Evolutionary conservation across 2,329 filamentous ascomycete species (phyloP).

Genomic region (Mycogone perniciosa): DNA sequence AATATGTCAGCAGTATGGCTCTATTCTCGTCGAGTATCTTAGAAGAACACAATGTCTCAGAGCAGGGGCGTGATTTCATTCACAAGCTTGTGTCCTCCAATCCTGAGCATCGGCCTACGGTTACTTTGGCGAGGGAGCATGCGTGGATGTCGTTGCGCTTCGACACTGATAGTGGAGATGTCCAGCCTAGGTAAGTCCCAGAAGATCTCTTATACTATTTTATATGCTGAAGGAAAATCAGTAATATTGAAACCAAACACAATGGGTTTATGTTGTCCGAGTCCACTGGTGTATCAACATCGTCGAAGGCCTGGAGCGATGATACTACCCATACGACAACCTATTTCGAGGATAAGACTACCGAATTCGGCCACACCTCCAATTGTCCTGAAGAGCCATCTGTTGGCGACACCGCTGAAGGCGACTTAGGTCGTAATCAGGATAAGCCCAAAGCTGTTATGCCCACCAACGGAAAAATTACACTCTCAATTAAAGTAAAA

Average conservation of each 20-base stretch:
- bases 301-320: slow-evolving; percentile 2
- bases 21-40: background rate
- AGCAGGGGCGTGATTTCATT: background rate
- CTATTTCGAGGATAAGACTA: no score
- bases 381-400: background rate
- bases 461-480: no score
- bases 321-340: background rate
- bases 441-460: no score
- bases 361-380: background rate
- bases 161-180: background rate
- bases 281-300: background rate
- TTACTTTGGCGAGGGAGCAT: background rate
- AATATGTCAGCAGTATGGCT: background rate
- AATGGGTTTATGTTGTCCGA: background rate
- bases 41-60: background rate
- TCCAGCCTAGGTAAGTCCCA: background rate
- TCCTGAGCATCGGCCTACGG: background rate
- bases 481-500: no score
- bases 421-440: background rate
- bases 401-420: background rate
- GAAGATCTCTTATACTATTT: background rate
- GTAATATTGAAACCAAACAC: background rate
- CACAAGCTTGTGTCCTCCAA: background rate
- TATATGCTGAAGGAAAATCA: background rate
- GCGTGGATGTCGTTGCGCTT: background rate